Evolutionary conservation across 176 grass and related monocot species (phyloP), one percentile per base, ranked within the genome.

Genomic region (Themeda triandra): DNA sequence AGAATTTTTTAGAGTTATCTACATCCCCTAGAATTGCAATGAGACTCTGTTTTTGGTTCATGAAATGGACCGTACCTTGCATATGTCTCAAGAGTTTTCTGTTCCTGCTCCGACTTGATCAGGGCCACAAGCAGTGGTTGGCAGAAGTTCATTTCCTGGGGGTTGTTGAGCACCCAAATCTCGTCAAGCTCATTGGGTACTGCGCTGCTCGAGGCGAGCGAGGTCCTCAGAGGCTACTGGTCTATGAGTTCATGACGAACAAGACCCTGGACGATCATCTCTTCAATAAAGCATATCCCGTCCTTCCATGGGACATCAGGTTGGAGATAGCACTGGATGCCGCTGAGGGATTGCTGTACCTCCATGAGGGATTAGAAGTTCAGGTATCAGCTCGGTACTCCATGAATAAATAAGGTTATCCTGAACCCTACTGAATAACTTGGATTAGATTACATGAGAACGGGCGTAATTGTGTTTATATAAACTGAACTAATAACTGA

Each of bases 41-140:
- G 45, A 45, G 23, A 25, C 41, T 51, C 53, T 4, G 17, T 39
- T 9, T 37, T 75, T 33, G 13, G 12, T 35, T 70, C 27, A 65
- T 59, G 27, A 45, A 60, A 11, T 32, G 66, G 30, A 12, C 32
- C n/a, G 36, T 21, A 3, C 28, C 18, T 59, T 69, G 63, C 60
- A 36, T 44, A 58, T 41, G 3, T 72, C 62, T 64, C 60, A 63
- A 28, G 60, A 14, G 25, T 30, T 77, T 62, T 69, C 70, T n/a
- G 1, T 67, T 69, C 49, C 37, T 84, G 65, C 17, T 62, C 64
- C 24, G 67, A 78, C 27, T 66, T 70, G 36, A 75, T 46, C 59
- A 94, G 92, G 92, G 92, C 15, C 92, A 94, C 79, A 94, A 94
- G 51, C 85, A 95, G 75, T 92, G 93, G 93, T 80, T 95, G 75